A percentile compares a stretch with the other conserved stretches of the same genome.
Conservation (phyloP, 139 green algal species). For the Picochlorum sp. region DNA sequence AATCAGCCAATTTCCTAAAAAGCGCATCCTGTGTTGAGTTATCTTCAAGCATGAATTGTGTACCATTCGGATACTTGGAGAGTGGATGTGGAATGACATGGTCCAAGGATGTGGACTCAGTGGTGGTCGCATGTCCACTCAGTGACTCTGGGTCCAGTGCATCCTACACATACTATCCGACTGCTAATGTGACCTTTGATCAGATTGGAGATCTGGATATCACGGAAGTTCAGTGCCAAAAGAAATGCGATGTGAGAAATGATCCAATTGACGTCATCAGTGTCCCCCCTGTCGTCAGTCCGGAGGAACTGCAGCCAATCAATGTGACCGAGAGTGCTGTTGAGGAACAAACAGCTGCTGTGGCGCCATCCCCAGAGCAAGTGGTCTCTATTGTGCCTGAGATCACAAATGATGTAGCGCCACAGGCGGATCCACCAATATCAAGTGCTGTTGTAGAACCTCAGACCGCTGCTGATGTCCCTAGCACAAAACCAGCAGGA, state of each 20-base stretch:
- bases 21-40: conserved; percentile 16
- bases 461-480: too few relatives aligned
- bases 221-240: not conserved
- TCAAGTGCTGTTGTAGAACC: too few relatives aligned
- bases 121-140: not conserved
- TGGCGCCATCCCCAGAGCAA: not conserved
- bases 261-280: not conserved
- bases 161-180: not conserved
- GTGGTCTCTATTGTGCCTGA: too few relatives aligned
- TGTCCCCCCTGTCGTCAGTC: not conserved
- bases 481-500: too few relatives aligned
- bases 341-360: not conserved
- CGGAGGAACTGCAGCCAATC: not conserved
- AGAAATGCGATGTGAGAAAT: not conserved
- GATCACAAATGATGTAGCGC: too few relatives aligned
- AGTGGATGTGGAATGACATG: conserved; percentile 4
- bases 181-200: not conserved
- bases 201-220: not conserved
- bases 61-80: conserved; percentile 5
- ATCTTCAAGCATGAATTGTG: conserved; percentile 14
- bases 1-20: not conserved
- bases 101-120: not conserved
- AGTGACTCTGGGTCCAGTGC: not conserved
- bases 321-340: not conserved
- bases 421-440: too few relatives aligned